Percentiles rank a stretch among this genome's conserved stretches.
Evolutionary conservation across 805 yeast species (phyloP).

Genomic region (Hanseniaspora taiwanica): DNA sequence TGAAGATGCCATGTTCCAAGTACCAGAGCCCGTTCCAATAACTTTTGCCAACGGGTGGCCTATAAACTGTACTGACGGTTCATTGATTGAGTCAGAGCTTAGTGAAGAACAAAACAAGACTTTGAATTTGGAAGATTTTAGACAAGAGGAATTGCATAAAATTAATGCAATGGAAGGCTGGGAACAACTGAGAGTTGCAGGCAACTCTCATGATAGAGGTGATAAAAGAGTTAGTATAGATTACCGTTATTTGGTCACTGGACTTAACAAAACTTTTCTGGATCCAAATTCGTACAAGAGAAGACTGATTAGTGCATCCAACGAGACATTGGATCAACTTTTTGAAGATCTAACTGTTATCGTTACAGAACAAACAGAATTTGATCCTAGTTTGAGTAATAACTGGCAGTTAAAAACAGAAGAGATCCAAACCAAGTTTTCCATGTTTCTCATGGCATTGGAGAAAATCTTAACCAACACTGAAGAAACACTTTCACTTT

Average conservation of each 20-base stretch:
- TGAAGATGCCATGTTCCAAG: conserved; percentile 25
- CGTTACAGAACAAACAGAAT: conserved; percentile 23
- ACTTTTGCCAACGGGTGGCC: conserved; percentile 21
- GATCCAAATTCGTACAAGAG: conserved; percentile 35
- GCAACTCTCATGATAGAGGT: conserved; percentile 32
- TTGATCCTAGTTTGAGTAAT: conserved; percentile 26
- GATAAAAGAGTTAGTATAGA: conserved; percentile 39
- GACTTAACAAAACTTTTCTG: conserved; percentile 37
- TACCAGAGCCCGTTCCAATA: conserved; percentile 23
- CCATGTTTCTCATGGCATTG: conserved; percentile 33
- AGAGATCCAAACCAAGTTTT: conserved; percentile 37
- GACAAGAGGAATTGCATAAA: conserved; percentile 11
- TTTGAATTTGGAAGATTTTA: conserved; percentile 14
- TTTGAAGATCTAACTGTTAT: conserved; percentile 23
- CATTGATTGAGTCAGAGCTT: conserved; percentile 11
- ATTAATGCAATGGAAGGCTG: conserved; percentile 25
- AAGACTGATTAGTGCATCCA: conserved; percentile 23
- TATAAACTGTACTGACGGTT: conserved; percentile 12
- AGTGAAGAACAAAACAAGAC: conserved; percentile 13
- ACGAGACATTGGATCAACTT: conserved; percentile 26
- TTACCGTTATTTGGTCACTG: conserved; percentile 39
- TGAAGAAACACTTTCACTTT: conserved; percentile 6
- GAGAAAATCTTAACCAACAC: conserved; percentile 25
- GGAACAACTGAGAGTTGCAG: conserved; percentile 33
- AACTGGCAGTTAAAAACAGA: conserved; percentile 45